phyloP scores from a whole-genome alignment of 805 yeast species.

The Candida caryicola region DNA sequence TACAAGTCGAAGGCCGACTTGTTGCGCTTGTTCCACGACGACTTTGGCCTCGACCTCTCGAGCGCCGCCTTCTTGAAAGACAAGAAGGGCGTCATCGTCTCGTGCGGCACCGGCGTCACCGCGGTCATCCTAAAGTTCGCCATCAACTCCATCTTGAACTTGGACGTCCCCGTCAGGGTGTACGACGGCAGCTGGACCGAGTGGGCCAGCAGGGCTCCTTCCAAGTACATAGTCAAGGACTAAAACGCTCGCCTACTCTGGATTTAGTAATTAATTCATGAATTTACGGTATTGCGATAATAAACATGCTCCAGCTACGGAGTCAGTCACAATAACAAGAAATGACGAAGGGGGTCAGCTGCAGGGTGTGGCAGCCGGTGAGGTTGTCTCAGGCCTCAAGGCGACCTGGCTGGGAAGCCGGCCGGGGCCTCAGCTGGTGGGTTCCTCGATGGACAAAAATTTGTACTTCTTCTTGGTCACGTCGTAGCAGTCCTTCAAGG shows the following conservation, averaged over 20 bases:
- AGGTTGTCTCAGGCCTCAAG: too few relatives aligned
- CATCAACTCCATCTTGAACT: conserved; percentile 35
- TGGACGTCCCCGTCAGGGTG: conserved; percentile 37
- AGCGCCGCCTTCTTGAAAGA: conserved; percentile 26
- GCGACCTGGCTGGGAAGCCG: too few relatives aligned
- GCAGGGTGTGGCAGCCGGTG: too few relatives aligned
- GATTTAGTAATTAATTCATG: too few relatives aligned
- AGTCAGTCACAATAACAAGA: too few relatives aligned
- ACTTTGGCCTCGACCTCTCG: conserved; percentile 31
- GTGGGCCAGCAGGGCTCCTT: conserved; percentile 75
- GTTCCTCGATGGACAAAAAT: conserved; percentile 38
- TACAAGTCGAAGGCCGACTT: conserved; percentile 51
- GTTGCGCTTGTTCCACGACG: conserved; percentile 39
- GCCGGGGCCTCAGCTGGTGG: too few relatives aligned
- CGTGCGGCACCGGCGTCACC: conserved; percentile 97
- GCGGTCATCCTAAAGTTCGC: conserved; percentile 83
- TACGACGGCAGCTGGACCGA: conserved; percentile 88
- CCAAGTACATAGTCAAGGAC: conserved; percentile 47
- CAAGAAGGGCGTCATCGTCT: conserved; percentile 68
- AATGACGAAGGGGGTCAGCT: too few relatives aligned
- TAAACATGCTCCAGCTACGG: too few relatives aligned
- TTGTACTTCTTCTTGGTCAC: conserved; percentile 72
- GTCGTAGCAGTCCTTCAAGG: conserved; percentile 71
- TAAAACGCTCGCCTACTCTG: too few relatives aligned
- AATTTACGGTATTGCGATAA: too few relatives aligned